phyloP scores from a whole-genome alignment of 805 yeast species.

The Cyberlindnera petersonii region DNA sequence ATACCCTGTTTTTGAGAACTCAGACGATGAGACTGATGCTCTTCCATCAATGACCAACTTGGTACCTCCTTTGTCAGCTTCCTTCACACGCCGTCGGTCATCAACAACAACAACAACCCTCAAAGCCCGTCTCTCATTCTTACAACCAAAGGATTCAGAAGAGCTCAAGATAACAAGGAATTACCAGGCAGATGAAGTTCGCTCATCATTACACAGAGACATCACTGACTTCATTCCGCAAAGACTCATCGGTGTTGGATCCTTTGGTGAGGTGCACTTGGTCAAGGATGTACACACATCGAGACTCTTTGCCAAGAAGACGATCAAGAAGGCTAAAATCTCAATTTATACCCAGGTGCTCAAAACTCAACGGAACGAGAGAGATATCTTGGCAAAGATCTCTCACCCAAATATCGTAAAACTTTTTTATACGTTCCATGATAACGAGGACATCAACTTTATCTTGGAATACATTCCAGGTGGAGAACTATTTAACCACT shows the following conservation, averaged over 20 bases:
- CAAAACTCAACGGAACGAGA: constrained; percentile 74
- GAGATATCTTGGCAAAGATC: constrained; percentile 65
- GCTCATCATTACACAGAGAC: constrained; percentile 12
- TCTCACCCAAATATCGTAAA: constrained; percentile 81
- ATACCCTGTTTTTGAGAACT: neutral
- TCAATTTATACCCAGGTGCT: constrained; percentile 48
- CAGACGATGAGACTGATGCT: constrained; percentile 1
- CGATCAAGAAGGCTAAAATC: constrained; percentile 75
- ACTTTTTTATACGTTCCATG: constrained; percentile 81
- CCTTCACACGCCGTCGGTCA: neutral
- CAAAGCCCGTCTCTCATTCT: constrained; percentile 18
- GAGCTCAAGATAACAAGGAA: constrained; percentile 13
- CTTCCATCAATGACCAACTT: neutral
- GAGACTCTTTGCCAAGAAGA: constrained; percentile 79
- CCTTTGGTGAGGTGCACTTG: constrained; percentile 81
- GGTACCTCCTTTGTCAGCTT: neutral
- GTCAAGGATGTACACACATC: constrained; percentile 62
- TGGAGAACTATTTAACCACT: constrained; percentile 65
- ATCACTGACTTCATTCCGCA: constrained; percentile 62
- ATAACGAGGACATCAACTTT: constrained; percentile 66
- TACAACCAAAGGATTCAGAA: constrained; percentile 14
- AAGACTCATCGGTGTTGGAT: constrained; percentile 77
- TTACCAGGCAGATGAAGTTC: constrained; percentile 11
- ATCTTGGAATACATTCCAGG: constrained; percentile 84
- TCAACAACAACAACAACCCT: constrained; percentile 1